Evolutionary conservation across 2,329 filamentous ascomycete genomes (phyloP), one percentile per base, ranked within the genome.

Genomic region (Botrytis byssoidea): DNA sequence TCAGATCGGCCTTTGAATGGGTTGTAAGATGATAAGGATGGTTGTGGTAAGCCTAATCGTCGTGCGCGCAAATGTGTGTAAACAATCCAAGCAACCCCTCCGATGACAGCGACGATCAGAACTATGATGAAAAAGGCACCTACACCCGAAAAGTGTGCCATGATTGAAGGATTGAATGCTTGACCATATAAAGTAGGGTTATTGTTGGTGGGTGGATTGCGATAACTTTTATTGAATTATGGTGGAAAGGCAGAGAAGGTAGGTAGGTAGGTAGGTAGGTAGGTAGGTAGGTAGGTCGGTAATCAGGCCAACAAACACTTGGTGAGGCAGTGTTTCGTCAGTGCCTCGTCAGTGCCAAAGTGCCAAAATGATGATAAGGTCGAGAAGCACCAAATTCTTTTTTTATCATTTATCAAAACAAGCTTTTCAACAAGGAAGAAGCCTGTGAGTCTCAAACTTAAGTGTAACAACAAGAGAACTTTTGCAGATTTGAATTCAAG

Each of bases 41-140:
- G 93, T 46, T 91, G 88, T 7, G 93, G 92, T 12, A 95, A 89
- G 73, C 93, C 93, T 72, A 94, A 87, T 80, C 89, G 89, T 75
- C 90, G 87, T 69, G 93, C 93, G 79, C 91, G 91, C 78, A 91
- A 85, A 80, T 93, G 91, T 44, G 90, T 90, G 80, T 91, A 94
- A 79, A 90, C 83, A 74, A 94, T 84, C 90, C 91, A 95, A 79
- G 87, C 90, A 73, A 87, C 83, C 73, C 84, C 89, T 40, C 83
- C 88, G 72, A 85, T 82, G 72, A 91, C 74, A 71, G 89, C 80
- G 79, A 93, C 81, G 78, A 94, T 83, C 77, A 93, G 79, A 80
- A 95, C 82, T 80, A 93, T 87, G 81, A 97, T 90, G 82, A 94
- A 87, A 84, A 95, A 89, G 77, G 90, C 89, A 80, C 90, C 90